Base-by-base conservation (phyloP, 2,329 filamentous ascomycete genomes). In the Epichloe baconii region DNA sequence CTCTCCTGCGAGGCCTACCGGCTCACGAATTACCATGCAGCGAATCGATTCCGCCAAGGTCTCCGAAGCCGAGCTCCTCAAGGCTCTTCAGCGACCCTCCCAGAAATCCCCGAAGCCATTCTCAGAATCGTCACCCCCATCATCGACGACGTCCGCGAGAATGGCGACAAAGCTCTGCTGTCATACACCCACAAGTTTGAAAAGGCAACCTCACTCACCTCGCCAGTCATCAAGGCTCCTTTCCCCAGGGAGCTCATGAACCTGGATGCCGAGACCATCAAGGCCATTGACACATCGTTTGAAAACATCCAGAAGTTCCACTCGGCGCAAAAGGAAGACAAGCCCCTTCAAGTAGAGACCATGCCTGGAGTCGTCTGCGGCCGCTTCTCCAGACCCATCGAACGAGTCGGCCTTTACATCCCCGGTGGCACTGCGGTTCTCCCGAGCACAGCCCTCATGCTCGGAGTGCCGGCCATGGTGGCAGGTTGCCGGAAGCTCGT, bases 151-250 rank as follows among this genome's bases (percentile, higher is more conserved):
- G 85, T 98, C 51, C 86, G 83, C 51, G 76, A 80, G 43, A 81
- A 86, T 36, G 93, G 93, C 49, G 93, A 98, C 68, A 85, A 85
- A 61, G 90, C 88, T 3, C 76, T 98, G 23, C 77, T 98, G 44
- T 85, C 86, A 48, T 97, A 95, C 68, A 97, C 93, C 1, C 90
- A 96, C 77, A 95, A 94, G 68, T 98, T 98, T 59, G 93, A 98
- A 65, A 95, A 91, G 71, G 93, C 91, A 1, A 95, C 88, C 0
- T 91, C 87, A 3, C 74, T 98, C 53, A 93, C 81, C 14, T 91
- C 89, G 1, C 88, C 91, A 0, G 89, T 98, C 14, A 75, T 98
- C 56, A 85, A 82, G 62, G 91, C 93, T 1, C 93, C 93, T 0
- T 98, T 95, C 73, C 83, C 88, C 1, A 70, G 83, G 57, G 79